Conservation (phyloP, 2,329 filamentous ascomycete genomes). For the Escovopsis sp. region DNA sequence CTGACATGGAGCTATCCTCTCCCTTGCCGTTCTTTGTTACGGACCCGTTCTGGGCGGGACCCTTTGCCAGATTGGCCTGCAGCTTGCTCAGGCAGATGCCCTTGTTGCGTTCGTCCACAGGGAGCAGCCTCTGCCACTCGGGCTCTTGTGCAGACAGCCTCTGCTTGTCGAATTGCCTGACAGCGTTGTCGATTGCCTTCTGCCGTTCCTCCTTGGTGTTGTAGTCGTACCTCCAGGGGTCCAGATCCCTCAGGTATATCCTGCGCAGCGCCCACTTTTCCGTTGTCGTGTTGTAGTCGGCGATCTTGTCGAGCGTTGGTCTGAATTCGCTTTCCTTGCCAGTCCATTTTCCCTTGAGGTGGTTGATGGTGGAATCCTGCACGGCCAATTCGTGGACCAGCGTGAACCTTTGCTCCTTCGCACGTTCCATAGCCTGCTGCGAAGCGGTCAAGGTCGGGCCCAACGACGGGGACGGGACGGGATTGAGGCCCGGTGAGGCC, state of each 20-base stretch:
- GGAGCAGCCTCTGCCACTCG: constrained; percentile 46
- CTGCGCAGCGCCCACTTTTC: constrained; percentile 42
- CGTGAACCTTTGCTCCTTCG: constrained; percentile 35
- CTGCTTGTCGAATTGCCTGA: constrained; percentile 43
- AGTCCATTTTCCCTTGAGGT: constrained; percentile 34
- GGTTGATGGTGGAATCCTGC: constrained; percentile 32
- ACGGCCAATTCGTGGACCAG: constrained; percentile 48
- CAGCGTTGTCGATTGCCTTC: constrained; percentile 44
- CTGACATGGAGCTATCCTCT: constrained; percentile 29
- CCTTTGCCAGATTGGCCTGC: constrained; percentile 41
- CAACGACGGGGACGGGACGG: constrained; percentile 36
- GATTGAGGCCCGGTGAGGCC: constrained; percentile 39
- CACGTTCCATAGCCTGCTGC: constrained; percentile 34
- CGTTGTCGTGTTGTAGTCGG: constrained; percentile 30
- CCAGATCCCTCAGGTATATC: constrained; percentile 46
- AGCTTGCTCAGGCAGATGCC: constrained; percentile 47
- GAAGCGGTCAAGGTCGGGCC: constrained; percentile 34
- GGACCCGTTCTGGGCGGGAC: constrained; percentile 28
- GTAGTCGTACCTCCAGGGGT: constrained; percentile 48
- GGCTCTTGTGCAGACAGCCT: constrained; percentile 39
- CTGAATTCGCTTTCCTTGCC: constrained; percentile 39
- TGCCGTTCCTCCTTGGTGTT: constrained; percentile 38
- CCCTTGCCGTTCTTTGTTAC: constrained; percentile 35
- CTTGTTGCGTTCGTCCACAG: constrained; percentile 38
- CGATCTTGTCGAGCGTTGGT: constrained; percentile 41